Conservation (phyloP, 1,139 yeast genomes). For the Kurtzmaniella natalensis region DNA sequence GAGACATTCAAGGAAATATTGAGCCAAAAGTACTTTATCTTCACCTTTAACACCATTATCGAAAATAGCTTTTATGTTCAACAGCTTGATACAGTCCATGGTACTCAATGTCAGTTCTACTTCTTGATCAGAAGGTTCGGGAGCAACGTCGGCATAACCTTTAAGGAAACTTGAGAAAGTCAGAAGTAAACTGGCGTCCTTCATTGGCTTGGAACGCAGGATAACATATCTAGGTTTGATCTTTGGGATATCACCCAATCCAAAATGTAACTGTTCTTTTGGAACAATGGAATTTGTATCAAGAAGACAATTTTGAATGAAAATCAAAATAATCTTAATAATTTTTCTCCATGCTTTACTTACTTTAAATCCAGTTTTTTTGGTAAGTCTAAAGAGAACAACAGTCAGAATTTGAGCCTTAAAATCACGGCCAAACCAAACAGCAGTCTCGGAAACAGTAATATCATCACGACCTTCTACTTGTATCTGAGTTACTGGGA, state of each 20-base stretch:
- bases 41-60: constrained; percentile 36
- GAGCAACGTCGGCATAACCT: constrained; percentile 79
- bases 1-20: constrained; percentile 23
- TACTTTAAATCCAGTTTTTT: constrained; percentile 49
- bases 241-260: constrained; percentile 49
- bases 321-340: constrained; percentile 53
- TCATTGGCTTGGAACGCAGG: constrained; percentile 55
- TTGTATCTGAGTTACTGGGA: constrained; percentile 45
- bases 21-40: constrained; percentile 16
- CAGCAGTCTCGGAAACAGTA: constrained; percentile 77
- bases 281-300: constrained; percentile 54
- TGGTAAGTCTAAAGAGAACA: constrained; percentile 73
- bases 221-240: constrained; percentile 66
- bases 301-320: constrained; percentile 71
- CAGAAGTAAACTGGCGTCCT: constrained; percentile 74
- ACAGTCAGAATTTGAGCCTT: constrained; percentile 89
- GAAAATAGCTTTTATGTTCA: constrained; percentile 52
- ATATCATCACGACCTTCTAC: constrained; percentile 49
- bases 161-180: constrained; percentile 90
- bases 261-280: constrained; percentile 56
- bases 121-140: constrained; percentile 91
- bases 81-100: constrained; percentile 72
- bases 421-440: constrained; percentile 83
- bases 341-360: constrained; percentile 59
- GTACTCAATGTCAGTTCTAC: constrained; percentile 82